Conservation (phyloP, 768 basidiomycete species). For the Hydnomerulius pinastri region DNA sequence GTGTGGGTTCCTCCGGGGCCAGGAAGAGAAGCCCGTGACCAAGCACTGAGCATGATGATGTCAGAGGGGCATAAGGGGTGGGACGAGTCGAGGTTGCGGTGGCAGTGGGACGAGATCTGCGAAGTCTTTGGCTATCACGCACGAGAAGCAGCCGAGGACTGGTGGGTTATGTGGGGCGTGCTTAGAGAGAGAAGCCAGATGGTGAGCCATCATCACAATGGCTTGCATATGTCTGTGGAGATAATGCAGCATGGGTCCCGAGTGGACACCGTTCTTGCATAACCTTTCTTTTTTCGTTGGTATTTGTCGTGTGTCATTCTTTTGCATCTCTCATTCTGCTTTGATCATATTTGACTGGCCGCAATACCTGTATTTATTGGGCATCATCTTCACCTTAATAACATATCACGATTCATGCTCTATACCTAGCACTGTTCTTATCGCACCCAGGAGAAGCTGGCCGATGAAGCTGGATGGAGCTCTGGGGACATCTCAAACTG, state of each 20-base stretch:
- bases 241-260: conserved; percentile 3
- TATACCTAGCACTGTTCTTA: too few species aligned
- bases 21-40: conserved; percentile 48
- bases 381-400: not conserved
- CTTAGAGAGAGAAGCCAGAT: conserved; percentile 42
- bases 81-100: conserved; percentile 50
- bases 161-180: conserved; percentile 64
- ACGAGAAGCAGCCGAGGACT: conserved; percentile 60
- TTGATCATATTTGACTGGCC: not conserved
- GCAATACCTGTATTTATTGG: not conserved
- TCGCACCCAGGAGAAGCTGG: too few species aligned
- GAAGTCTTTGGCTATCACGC: conserved; percentile 57
- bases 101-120: conserved; percentile 58
- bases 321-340: not conserved
- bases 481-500: too few species aligned
- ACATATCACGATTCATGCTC: not conserved
- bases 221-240: conserved; percentile 7
- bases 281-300: not conserved
- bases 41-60: conserved; percentile 26
- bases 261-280: conserved; percentile 6
- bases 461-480: too few species aligned
- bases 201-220: not conserved
- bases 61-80: conserved; percentile 37
- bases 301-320: not conserved
- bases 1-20: conserved; percentile 48